phyloP scores from a whole-genome alignment of 2,329 filamentous ascomycete genomes.

The Colletotrichum lindemuthianum region DNA sequence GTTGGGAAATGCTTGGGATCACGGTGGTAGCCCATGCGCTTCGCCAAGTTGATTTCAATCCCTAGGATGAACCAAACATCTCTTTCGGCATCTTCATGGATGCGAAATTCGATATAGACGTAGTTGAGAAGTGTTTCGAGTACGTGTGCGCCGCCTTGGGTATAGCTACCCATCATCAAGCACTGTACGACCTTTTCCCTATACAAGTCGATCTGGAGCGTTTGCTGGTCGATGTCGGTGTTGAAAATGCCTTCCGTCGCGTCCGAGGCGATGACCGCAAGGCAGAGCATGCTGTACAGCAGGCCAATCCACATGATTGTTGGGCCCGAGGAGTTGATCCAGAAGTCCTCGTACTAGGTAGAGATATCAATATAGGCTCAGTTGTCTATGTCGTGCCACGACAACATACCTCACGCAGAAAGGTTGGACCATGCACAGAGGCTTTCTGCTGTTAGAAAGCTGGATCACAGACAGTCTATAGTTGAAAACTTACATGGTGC shows the following conservation, averaged over 20 bases:
- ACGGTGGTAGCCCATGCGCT: constrained; percentile 56
- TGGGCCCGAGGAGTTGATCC: constrained; percentile 38
- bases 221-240: constrained; percentile 36
- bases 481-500: constrained; percentile 3
- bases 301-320: constrained; percentile 44
- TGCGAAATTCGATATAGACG: constrained; percentile 28
- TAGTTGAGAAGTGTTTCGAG: constrained; percentile 30
- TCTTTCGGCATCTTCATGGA: constrained; percentile 10
- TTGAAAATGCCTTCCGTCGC: constrained; percentile 33
- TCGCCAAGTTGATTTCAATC: constrained; percentile 46
- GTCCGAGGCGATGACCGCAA: constrained; percentile 41
- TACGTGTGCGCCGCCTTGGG: constrained; percentile 36
- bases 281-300: constrained; percentile 45
- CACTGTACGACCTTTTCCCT: constrained; percentile 42
- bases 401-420: constrained; percentile 36
- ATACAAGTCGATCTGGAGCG: constrained; percentile 38
- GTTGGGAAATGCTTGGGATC: constrained; percentile 53
- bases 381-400: too few species aligned
- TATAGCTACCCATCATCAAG: constrained; percentile 45
- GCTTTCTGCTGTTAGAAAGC: constrained; percentile 24
- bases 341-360: constrained; percentile 43
- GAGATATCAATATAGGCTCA: neutral
- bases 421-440: constrained; percentile 44
- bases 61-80: constrained; percentile 45
- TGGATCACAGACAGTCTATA: neutral